Base-by-base conservation (phyloP, 139 green algal species). In the Axilococcus clingmanii region DNA sequence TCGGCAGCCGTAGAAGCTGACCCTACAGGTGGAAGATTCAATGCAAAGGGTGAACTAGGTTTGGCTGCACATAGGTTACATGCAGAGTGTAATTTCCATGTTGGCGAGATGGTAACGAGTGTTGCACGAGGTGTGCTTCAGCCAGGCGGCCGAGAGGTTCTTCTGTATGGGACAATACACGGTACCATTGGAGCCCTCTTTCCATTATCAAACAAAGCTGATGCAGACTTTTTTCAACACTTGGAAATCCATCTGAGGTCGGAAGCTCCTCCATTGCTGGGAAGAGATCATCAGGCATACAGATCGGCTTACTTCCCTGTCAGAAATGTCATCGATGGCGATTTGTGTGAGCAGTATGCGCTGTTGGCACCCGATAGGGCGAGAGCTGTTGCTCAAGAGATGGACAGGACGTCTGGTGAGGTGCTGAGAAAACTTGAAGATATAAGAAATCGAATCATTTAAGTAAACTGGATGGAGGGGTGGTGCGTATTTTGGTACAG, bases 161-260 rank as follows among this genome's bases (percentile, higher is more conserved):
- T 97, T 16, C 33, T 96, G 27, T 95, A 95, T 63, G 68, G 51
- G 29, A 96, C 88, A 8, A 63, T 95, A 28, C 76, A 83, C 55
- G 92, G 92, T 11, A 64, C 54, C 24, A 72, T 97, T n/a, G 69
- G 72, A 8, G 85, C 82, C 15, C 60, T 99, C 27, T 65, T 90
- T 44, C 89, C 92, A 45, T 94, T 98, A 62, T 63, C 67, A 25
- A 68, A 61, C 4, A 65, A 69, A 54, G 86, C 95, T 71, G 88
- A 98, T 55, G 75, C 86, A 7, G 92, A 99, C 69, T 98, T 99
- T 65, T 97, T 96, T 79, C 68, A 70, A 25, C 84, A 95, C 63
- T 77, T 99, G 48, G 92, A 99, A 76, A 96, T 99, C 89, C 88
- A 99, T 80, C 55, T 99, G 79, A 81, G 92, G 41, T 81, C 91